Evolutionary conservation across 2,329 filamentous ascomycete genomes (phyloP), one percentile per base, ranked within the genome.

Genomic region (Tolypocladium guangdongense): DNA sequence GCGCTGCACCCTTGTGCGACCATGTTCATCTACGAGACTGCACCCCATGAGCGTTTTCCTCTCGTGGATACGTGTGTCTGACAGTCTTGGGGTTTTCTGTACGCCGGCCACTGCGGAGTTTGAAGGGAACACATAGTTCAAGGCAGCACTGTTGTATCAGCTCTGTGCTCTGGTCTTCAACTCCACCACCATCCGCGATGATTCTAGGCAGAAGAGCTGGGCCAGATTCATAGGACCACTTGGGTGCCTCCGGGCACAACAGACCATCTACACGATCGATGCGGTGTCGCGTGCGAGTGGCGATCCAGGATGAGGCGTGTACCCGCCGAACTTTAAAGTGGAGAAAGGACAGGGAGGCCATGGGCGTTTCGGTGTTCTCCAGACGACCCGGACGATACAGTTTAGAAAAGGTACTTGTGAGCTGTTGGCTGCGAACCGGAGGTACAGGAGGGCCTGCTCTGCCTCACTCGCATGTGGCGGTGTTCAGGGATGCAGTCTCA

Each of bases 301-400:
- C 32, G 16, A 49, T 35, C 37, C 36, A 43, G 46, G 27, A 53
- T 53, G 51, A 49, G 51, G 46, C 37, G 46, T 41, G 45, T 49
- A 52, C 43, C 22, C 36, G 45, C n/a, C 38, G 14, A 37, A 32
- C 1, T 37, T n/a, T 20, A 32, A 30, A 36, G 35, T 36, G 35
- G 35, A 36, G 35, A 36, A 18, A 32, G 18, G 16, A 16, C 41
- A 30, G 43, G 22, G 43, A 45, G n/a, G 3, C 7, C 24, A 18
- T 2, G 16, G 43, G 27, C 32, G 7, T n/a, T 30, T 8, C 6
- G 24, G 43, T 20, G 27, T n/a, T 32, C 18, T 20, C 10, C 16
- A 33, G 8, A 32, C 7, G 4, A 32, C 27, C 18, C 8, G 11
- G 5, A 12, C 18, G 27, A 20, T 47, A 12, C 43, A 12, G 8